Evolutionary conservation across 495 filamentous ascomycete genomes (phyloP), one percentile per base, ranked within the genome.

Genomic region (Podospora fimiseda): DNA sequence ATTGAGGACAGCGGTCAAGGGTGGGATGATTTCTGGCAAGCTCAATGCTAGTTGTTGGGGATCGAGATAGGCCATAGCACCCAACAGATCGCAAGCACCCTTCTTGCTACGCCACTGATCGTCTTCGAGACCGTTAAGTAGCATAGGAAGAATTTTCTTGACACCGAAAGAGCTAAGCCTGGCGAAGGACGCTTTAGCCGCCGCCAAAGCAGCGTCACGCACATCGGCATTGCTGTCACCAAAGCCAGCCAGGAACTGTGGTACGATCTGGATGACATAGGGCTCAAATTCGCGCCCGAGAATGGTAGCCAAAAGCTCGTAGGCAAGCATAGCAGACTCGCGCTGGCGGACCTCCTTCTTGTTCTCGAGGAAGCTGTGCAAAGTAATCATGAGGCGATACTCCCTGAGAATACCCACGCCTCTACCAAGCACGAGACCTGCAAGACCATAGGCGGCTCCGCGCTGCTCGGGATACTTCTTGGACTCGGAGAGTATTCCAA

Each of bases 101-200:
- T 95, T 96, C 66, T 98, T 96, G 71, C 89, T 96, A 60, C 93
- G 84, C 93, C 93, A 98, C 65, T 96, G 93, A 24, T 86, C 80
- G 45, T 98, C 94, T 51, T 96, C 90, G 11, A 98, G 81, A 43
- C 93, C 94, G 56, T 96, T 87, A 18, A 98, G 80, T 3, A 98
- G 79, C 16, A 86, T 95, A 2, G 93, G 93, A 38, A 98, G 72
- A 61, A 98, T 89, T 50, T 90, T 75, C 71, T 96, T 96, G 30
- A 98, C 93, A 61, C 93, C 93, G 57, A 88, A 98, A 4, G 93
- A 96, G 71, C 88, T 96, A 41, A 98, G 75, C 56, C 81, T 89
- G 1, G 91, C 82, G 69, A 97, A 97, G 70, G 89, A 96, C 14
- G 89, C 85, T 72, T 96, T 98, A 2, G 94, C 85, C 8, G 93